Evolutionary conservation across 129 eudicot species (phyloP), one percentile per base, ranked within the genome.

Genomic region (Saussurea involucrata): DNA sequence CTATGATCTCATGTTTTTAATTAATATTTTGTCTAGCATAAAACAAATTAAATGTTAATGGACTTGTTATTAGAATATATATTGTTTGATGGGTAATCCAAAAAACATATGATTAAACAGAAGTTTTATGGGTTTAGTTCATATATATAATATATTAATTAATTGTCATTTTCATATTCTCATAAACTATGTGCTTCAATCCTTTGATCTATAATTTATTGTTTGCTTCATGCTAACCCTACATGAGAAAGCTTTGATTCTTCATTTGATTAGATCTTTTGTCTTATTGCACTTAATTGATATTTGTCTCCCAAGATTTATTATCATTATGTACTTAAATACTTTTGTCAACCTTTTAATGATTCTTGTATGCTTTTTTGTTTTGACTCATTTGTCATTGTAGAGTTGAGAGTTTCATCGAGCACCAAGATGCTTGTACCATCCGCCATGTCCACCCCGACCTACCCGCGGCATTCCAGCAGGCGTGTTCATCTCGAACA

Each of bases 351-450:
- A 61, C 55, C 25, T 69, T 83, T 63, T 21, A 63, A 75, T 72
- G 77, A 83, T 74, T 37, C 24, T 32, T 63, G 63, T 49, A 72
- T 17, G 5, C 64, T 60, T 74, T 3, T 63, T 76, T 76, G 78
- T 60, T 69, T 76, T 72, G 28, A 63, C 69, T 77, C 66, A 2
- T 71, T 37, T 78, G 79, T 70, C 76, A 68, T 66, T 68, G 32
- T 78, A 93, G 97, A 81, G 97, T 93, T 61, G 98, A 90, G 86
- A 93, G 98, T 73, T 93, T 90, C 79, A 93, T 93, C 10, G 97
- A 93, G 81, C 97, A 90, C 24, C 97, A 93, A 83, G 98, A 90
- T 67, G 84, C 92, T 21, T 93, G 98, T 79, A 88, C 80, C 71
- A 84, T 89, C 82, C 90, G 97, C 7, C 86, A 84, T 1, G 85